Conservation (phyloP, 2,329 filamentous ascomycete genomes). For the Penicillium sp. region DNA sequence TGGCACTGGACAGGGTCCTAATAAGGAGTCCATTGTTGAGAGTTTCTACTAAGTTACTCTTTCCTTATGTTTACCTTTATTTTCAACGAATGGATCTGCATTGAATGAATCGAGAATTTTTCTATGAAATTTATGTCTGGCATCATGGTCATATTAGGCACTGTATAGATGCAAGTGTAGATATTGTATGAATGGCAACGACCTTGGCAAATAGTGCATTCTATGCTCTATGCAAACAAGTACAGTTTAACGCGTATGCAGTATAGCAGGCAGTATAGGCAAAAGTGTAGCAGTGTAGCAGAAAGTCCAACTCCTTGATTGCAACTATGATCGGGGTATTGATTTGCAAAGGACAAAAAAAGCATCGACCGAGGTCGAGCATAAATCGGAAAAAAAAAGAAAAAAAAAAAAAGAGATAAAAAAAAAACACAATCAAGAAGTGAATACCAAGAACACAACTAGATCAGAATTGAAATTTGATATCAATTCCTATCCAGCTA, state of each 20-base stretch:
- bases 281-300: neutral
- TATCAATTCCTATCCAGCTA: too few species aligned
- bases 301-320: conserved; percentile 14
- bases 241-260: neutral
- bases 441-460: neutral
- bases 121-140: neutral
- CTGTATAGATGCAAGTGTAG: too few species aligned
- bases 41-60: conserved; percentile 77
- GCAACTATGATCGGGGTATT: conserved; percentile 22
- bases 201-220: too few species aligned
- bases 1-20: conserved; percentile 59
- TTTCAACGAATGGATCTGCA: too few species aligned
- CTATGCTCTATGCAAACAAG: neutral
- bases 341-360: conserved; percentile 15
- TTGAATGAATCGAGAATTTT: conserved; percentile 2
- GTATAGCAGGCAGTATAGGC: neutral
- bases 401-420: neutral
- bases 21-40: conserved; percentile 99
- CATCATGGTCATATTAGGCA: conserved; percentile 2
- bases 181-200: too few species aligned
- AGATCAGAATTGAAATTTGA: neutral
- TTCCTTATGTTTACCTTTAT: neutral
- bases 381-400: conserved; percentile 6
- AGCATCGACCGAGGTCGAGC: neutral
- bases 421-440: neutral